A percentile compares a stretch with the other conserved stretches of the same genome.
Conservation (phyloP, 228 moss, liverwort and hornwort genomes). For the Sphagnum fallax region DNA sequence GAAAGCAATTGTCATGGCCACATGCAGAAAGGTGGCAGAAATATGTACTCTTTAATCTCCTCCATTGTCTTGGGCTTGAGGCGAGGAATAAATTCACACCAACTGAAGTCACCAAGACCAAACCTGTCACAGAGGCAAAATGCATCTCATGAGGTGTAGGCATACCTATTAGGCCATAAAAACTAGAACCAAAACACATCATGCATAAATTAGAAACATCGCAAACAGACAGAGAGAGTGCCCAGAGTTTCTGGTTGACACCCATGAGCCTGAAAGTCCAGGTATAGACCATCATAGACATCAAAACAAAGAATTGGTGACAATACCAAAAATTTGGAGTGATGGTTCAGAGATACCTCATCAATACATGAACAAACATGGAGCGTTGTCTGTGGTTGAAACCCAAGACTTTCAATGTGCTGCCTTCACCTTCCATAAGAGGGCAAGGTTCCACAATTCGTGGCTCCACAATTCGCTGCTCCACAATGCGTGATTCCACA, state of each 20-base stretch:
- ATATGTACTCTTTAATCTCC: constrained; percentile 84
- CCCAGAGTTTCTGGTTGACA: no score
- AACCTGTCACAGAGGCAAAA: constrained; percentile 33
- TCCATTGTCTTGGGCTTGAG: constrained; percentile 86
- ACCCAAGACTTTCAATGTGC: constrained; percentile 78
- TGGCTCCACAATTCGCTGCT: no score
- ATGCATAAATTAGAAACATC: no score
- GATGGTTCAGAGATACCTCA: constrained; percentile 53
- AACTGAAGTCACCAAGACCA: constrained; percentile 91
- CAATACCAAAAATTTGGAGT: neutral
- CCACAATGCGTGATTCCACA: no score
- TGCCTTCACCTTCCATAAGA: constrained; percentile 97
- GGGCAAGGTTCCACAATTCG: constrained; percentile 5
- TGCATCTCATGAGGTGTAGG: no score
- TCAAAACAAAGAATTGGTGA: neutral
- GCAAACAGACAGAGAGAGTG: no score
- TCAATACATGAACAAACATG: constrained; percentile 90
- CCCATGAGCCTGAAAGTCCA: no score
- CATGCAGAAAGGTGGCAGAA: neutral
- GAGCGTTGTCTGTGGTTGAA: constrained; percentile 91
- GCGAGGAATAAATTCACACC: constrained; percentile 90
- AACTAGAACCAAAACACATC: no score
- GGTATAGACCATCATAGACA: no score
- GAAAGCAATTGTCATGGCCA: neutral
- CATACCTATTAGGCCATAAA: no score